phyloP scores from a whole-genome alignment of 176 grass and related monocot genomes.

The Zoysia pacifica region DNA sequence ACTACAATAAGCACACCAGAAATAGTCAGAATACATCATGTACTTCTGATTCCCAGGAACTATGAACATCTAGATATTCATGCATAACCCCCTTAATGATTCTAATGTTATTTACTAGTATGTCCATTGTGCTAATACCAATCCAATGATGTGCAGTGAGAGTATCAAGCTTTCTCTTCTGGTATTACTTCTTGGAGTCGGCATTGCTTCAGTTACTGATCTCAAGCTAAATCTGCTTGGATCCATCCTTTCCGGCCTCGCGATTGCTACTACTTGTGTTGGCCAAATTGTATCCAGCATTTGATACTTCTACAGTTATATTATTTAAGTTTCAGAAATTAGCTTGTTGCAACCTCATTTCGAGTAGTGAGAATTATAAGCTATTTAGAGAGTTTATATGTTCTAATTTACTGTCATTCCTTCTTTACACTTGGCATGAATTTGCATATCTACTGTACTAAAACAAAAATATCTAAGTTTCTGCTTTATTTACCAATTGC shows the following conservation, averaged over 20 bases:
- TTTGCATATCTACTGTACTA: constrained; percentile 17
- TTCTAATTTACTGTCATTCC: constrained; percentile 25
- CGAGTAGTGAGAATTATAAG: constrained; percentile 14
- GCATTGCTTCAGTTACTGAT: constrained; percentile 96
- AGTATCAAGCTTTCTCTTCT: constrained; percentile 89
- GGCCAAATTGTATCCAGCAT: constrained; percentile 97
- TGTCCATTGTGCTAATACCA: constrained; percentile 38
- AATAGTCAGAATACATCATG: constrained; percentile 11
- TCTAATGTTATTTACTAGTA: constrained; percentile 22
- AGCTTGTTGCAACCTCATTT: background rate
- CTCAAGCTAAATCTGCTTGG: constrained; percentile 93
- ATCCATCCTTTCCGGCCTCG: constrained; percentile 83
- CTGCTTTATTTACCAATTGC: background rate
- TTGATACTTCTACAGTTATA: constrained; percentile 5
- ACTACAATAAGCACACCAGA: background rate
- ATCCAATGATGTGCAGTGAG: constrained; percentile 63
- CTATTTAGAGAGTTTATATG: background rate
- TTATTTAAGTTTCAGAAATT: constrained; percentile 27
- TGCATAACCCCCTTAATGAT: background rate
- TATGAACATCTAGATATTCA: constrained; percentile 4
- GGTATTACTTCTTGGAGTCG: constrained; percentile 93
- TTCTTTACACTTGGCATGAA: constrained; percentile 31
- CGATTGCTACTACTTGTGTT: constrained; percentile 93
- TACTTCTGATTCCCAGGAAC: constrained; percentile 22
- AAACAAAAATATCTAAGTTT: constrained; percentile 9